A percentile compares a stretch with the other conserved stretches of the same genome.
Evolutionary conservation across 257 asterid genomes (phyloP).

Genomic region (Vinca minor): DNA sequence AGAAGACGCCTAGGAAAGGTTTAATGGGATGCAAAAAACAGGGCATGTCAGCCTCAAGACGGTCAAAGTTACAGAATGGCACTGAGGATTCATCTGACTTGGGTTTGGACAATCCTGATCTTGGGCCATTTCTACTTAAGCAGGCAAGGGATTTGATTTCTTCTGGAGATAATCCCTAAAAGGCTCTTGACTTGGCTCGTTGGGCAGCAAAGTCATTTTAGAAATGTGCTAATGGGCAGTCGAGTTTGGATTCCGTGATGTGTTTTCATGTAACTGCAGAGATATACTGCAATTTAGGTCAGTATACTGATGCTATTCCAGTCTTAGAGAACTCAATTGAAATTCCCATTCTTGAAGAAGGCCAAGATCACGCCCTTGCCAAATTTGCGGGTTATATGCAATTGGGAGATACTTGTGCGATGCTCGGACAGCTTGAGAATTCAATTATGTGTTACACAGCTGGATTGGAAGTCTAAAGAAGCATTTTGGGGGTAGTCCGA

Average conservation of each 20-base stretch:
- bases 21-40: slow-evolving; percentile 37
- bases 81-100: slow-evolving; percentile 40
- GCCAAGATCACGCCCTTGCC: slow-evolving; percentile 88
- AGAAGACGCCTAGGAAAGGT: slow-evolving; percentile 29
- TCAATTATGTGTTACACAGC: slow-evolving; percentile 55
- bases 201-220: slow-evolving; percentile 83
- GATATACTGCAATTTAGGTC: slow-evolving; percentile 68
- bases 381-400: slow-evolving; percentile 95
- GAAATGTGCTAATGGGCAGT: slow-evolving; percentile 60
- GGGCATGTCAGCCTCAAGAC: slow-evolving; percentile 24
- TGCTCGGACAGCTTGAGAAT: slow-evolving; percentile 83
- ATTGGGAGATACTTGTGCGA: slow-evolving; percentile 77
- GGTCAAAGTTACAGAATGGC: slow-evolving; percentile 43
- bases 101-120: slow-evolving; percentile 60
- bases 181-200: slow-evolving; percentile 64
- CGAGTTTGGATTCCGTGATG: slow-evolving; percentile 71
- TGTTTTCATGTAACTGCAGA: slow-evolving; percentile 85
- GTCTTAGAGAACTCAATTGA: slow-evolving; percentile 56
- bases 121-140: slow-evolving; percentile 79
- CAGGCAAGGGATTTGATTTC: slow-evolving; percentile 86
- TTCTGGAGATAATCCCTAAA: slow-evolving; percentile 70
- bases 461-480: slow-evolving; percentile 67
- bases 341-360: slow-evolving; percentile 66
- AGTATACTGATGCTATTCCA: slow-evolving; percentile 71
- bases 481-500: slow-evolving; percentile 66